A percentile compares a stretch with the other conserved stretches of the same genome.
These are phyloP conservation scores for Botrytis elliptica DNA, from an alignment of 2,329 filamentous ascomycete species.

Conservation along the genomic window DNA sequence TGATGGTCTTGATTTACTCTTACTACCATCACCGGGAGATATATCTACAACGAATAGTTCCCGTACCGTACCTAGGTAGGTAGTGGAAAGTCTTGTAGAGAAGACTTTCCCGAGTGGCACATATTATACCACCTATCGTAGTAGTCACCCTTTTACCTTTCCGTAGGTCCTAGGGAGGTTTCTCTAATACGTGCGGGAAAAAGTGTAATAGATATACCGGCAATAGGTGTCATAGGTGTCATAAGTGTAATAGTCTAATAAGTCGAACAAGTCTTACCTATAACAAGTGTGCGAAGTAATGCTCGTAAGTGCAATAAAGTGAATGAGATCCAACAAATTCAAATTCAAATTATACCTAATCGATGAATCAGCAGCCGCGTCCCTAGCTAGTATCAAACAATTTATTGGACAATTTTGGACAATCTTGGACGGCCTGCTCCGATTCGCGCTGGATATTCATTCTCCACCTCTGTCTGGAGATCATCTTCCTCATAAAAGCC, in stretches of 20 bases:
- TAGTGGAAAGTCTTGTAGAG: neutral
- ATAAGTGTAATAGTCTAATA: neutral
- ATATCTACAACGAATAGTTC: neutral
- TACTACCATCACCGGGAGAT: too few relatives aligned
- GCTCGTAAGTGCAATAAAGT: neutral
- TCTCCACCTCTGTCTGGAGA: conserved; percentile 8
- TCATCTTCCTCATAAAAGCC: conserved; percentile 5
- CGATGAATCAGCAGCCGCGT: neutral
- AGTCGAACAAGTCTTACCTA: too few relatives aligned
- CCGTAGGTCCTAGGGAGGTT: neutral
- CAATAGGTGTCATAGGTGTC: neutral
- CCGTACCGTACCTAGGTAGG: neutral
- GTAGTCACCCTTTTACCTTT: neutral
- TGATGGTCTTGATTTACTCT: too few relatives aligned
- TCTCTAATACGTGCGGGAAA: neutral
- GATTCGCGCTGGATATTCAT: conserved; percentile 7
- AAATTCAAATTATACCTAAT: neutral
- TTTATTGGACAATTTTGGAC: neutral
- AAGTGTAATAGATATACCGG: neutral
- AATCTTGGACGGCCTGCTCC: conserved; percentile 6
- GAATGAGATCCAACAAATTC: neutral
- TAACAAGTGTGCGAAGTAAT: neutral
- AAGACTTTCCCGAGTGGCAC: neutral
- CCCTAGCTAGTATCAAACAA: neutral
- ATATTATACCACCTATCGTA: neutral